Base-by-base conservation (phyloP, 164 flowering plant species). In the Sextonia rubra region DNA sequence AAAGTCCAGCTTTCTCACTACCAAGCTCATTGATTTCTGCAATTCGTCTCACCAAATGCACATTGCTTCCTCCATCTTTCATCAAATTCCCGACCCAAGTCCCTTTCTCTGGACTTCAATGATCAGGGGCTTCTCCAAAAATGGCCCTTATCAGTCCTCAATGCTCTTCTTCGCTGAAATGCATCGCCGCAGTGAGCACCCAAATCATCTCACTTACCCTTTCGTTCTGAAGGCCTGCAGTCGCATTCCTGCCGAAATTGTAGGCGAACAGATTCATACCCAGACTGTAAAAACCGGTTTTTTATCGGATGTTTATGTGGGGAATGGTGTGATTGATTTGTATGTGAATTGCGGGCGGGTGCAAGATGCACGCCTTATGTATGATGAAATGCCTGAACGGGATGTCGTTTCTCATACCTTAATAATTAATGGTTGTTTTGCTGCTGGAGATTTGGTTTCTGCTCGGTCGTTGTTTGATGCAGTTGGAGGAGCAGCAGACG, bases 381-480 rank as follows among this genome's bases (percentile, higher is more conserved):
- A 72, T 70, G 77, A 79, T 12, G 80, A 72, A 75, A 75, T 80
- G 74, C 79, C 79, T n/a, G 32, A 68, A 22, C 55, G 77, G 27
- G 70, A 75, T 30, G 2, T 79, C 22, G 55, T 76, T 15, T 73
- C 79, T 14, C 72, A 69, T 55, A 73, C 79, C 63, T 60, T 61
- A 0, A 52, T 76, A 60, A 55, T 79, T 73, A 65, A 60, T n/a
- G 72, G 73, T 9, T 76, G 66, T 70, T 70, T 66, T 44, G 27
- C 69, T 25, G 55, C 66, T 60, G 74, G 71, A n/a, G 71, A 71
- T 47, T 37, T 71, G 64, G 66, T 14, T 37, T 67, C 75, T 18
- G 81, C 81, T 72, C 69, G 47, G n/a, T 67, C 37, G 27, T 25
- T 75, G 44, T 78, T 78, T 22, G 75, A 78, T 60, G 49, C 6